These are phyloP conservation scores for Leishmania major DNA, from an alignment of 208 protist species.

Conservation along the genomic window DNA sequence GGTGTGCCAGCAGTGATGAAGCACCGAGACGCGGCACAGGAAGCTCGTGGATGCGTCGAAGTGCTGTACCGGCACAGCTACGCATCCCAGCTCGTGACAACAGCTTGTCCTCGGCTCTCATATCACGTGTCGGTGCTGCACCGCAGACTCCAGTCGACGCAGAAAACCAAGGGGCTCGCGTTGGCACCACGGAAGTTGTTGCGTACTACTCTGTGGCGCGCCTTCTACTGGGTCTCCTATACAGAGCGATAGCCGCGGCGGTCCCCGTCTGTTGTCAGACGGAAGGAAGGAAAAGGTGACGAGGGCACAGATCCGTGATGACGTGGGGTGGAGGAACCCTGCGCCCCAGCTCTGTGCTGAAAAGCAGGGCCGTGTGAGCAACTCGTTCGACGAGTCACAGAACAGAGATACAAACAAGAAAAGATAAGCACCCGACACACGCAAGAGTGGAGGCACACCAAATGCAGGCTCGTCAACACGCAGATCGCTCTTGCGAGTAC, in stretches of 20 bases:
- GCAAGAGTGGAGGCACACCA: no score
- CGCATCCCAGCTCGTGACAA: not conserved
- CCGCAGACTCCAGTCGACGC: not conserved
- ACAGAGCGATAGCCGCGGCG: not conserved
- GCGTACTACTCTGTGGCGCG: not conserved
- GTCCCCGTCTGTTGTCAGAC: not conserved
- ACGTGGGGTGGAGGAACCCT: not conserved
- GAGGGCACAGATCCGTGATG: not conserved
- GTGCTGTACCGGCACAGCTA: not conserved
- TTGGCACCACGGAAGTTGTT: not conserved
- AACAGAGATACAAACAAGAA: no score
- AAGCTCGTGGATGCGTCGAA: not conserved
- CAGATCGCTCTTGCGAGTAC: no score
- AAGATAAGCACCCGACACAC: no score
- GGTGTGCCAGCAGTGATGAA: not conserved
- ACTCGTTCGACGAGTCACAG: not conserved
- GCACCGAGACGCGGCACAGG: not conserved
- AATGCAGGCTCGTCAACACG: no score
- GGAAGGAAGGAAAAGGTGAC: not conserved
- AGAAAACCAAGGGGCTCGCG: not conserved
- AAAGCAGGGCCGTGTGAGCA: not conserved
- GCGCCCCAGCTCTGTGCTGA: not conserved
- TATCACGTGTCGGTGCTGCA: not conserved
- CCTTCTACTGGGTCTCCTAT: not conserved
- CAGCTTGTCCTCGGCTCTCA: not conserved